Evolutionary conservation across 2,329 filamentous ascomycete species (phyloP), one percentile per base, ranked within the genome.

Genomic region (Colletotrichum filicis): DNA sequence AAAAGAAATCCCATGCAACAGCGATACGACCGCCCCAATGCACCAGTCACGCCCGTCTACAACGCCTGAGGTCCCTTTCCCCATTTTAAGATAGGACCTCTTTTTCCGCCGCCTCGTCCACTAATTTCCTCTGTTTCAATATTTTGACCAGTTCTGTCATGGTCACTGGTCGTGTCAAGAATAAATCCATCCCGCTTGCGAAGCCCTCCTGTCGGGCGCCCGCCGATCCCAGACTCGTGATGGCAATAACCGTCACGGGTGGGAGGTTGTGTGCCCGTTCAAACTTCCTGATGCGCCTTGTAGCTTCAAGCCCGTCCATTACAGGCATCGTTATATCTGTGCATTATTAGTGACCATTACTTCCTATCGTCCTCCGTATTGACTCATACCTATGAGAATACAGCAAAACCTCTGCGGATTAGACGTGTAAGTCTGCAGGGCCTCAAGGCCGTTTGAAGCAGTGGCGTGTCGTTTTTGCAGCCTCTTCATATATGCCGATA

Each of bases 301-400:
- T 86, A 0, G 82, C 80, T 12, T 80, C 81, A 19, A 84, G 80
- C 0, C 83, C 83, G 71, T 87, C 82, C 30, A 87, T 81, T 14
- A 86, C 79, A 0, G 86, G 86, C 86, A 87, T 87, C 75, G 80
- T 84, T 11, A 86, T 82, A 72, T 87, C 86, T 73, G 32, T 1
- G n/a, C 1, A 1, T 3, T 16, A 52, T 74, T 12, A 74, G 53
- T 22, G 28, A 1, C 5, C 5, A 4, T 4, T 22, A 1, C 5
- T n/a, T 0, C 16, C 14, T 12, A 12, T 12, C n/a, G 1, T 28
- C 7, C 4, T 7, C 14, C 12, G 8, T 6, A 16, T 3, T 1
- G 14, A 7, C 1, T 57, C 67, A 2, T 73, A 74, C 70, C 74
- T 70, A 75, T 76, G 26, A 76, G 67, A 49, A 76, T 74, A 42